phyloP scores from a whole-genome alignment of 257 asterid genomes.

The Oldenlandia corymbosa region DNA sequence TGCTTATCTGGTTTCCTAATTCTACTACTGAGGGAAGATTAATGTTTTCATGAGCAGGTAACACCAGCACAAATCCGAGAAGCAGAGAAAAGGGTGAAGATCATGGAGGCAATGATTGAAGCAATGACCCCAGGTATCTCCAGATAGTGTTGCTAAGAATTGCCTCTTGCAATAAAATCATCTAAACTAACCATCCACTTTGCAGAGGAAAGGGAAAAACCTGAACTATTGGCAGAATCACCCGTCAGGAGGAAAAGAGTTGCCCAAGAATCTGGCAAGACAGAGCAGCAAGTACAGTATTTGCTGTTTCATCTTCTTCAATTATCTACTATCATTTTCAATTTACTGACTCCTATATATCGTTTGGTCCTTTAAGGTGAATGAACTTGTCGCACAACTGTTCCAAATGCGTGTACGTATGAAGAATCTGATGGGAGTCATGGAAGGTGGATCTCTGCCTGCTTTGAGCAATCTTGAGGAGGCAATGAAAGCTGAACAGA shows the following conservation, averaged over 20 bases:
- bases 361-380: conserved; percentile 45
- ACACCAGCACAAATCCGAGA: conserved; percentile 99
- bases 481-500: conserved; percentile 66
- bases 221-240: conserved; percentile 88
- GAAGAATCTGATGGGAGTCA: conserved; percentile 95
- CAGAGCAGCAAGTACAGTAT: conserved; percentile 80
- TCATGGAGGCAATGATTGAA: conserved; percentile 97
- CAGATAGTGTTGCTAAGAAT: neutral
- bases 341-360: neutral
- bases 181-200: conserved; percentile 16
- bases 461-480: conserved; percentile 79
- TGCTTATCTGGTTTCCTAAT: neutral
- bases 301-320: neutral
- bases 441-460: conserved; percentile 95
- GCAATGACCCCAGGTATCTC: conserved; percentile 83
- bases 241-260: conserved; percentile 68
- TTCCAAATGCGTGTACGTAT: conserved; percentile 95
- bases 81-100: conserved; percentile 73
- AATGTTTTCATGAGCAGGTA: conserved; percentile 46
- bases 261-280: conserved; percentile 86
- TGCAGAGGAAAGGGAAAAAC: conserved; percentile 96
- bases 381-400: conserved; percentile 89
- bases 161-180: neutral
- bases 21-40: conserved; percentile 2
- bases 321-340: neutral